Evolutionary conservation across 1,284 basidiomycete species (phyloP), one percentile per base, ranked within the genome.

Genomic region (Cryptococcus sp.): DNA sequence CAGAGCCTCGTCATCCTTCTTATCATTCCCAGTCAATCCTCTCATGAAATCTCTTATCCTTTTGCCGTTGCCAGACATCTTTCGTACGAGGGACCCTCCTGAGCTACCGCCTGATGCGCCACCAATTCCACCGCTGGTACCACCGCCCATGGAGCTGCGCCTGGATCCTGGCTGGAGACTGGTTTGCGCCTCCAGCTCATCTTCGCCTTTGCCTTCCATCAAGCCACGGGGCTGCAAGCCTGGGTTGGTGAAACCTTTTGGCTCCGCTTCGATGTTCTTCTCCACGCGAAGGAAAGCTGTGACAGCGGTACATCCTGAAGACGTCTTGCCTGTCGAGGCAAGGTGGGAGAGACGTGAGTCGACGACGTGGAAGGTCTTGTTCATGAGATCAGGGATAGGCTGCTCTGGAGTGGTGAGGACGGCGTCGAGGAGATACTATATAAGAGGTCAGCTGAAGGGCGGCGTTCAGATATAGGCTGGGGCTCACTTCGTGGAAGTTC

Each of bases 261-360:
- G 61, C 3, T 63, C 52, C 6, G 47, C 52, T 19, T 71, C 64
- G 5, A 78, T 76, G 3, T 73, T 66, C 67, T 93, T 90, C 79
- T 99, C 96, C 56, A 97, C 80, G n/a, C 96, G 88, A 48, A 99
- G 83, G 79, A 99, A 94, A 3, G 92, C 93, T n/a, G 92, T 93
- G 35, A 97, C 96, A 3, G 91, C 96, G 0, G 96, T 99, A 73
- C 95, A 99, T 0, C 96, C 96, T 10, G 93, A 95, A 71, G 96
- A 92, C 50, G 94, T 93, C 72, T 90, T 92, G 67, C 90, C 91
- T 38, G 90, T 85, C 69, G 89, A 88, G 46, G 92, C 88, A 65
- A 96, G 85, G 54, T 83, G 83, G 19, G 90, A 91, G 20, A 99
- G 84, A 60, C 84, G 83, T 47, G 81, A 83, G 75, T 99, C 96